Conservation (phyloP, 2,329 filamentous ascomycete genomes). For the Magnaporthiopsis rhizophila region DNA sequence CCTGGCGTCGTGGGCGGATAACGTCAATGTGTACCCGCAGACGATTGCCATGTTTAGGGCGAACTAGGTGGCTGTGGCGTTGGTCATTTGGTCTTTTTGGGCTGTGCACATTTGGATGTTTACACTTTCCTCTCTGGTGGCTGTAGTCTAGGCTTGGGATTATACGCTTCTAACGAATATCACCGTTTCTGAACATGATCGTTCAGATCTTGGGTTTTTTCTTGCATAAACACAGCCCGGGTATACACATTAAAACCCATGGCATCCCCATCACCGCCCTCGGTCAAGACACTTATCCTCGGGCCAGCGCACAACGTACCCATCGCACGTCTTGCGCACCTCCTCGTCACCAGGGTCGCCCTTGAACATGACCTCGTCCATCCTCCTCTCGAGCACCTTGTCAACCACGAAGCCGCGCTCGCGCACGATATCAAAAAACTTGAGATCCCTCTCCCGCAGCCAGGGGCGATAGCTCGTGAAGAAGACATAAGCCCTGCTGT, state of each 20-base stretch:
- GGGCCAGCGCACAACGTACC: conserved; percentile 65
- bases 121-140: neutral
- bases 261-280: neutral
- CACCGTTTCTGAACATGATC: neutral
- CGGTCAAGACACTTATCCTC: conserved; percentile 13
- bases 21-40: conserved; percentile 29
- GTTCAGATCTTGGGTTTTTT: neutral
- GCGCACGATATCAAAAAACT: conserved; percentile 73
- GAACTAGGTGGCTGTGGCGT: conserved; percentile 1
- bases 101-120: too few relatives aligned
- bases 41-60: conserved; percentile 25
- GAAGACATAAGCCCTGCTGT: conserved; percentile 70
- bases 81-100: too few relatives aligned
- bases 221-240: too few relatives aligned
- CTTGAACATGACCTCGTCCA: conserved; percentile 86
- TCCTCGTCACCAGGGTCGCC: conserved; percentile 79
- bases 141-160: neutral
- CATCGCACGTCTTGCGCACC: conserved; percentile 73
- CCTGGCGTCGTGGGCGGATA: conserved; percentile 28
- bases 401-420: conserved; percentile 66
- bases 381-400: conserved; percentile 71
- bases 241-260: too few relatives aligned
- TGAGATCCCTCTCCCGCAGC: conserved; percentile 76
- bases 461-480: conserved; percentile 93
- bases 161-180: too few relatives aligned